Evolutionary conservation across 2,329 filamentous ascomycete species (phyloP).

Genomic region (Diaporthe capsici): DNA sequence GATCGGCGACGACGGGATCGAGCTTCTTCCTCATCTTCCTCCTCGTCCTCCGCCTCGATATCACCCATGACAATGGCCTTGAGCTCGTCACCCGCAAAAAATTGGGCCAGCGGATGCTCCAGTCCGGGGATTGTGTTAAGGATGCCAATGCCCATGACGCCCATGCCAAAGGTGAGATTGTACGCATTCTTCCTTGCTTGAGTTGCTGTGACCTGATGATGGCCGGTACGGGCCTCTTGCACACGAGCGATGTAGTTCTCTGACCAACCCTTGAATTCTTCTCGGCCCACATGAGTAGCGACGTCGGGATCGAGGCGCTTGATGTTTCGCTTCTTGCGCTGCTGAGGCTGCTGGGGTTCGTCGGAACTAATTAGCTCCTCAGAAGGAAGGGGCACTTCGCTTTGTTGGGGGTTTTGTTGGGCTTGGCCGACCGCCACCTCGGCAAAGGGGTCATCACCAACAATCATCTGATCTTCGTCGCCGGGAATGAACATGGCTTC

Average conservation of each 20-base stretch:
- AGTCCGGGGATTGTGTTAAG: constrained; percentile 49
- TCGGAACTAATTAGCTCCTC: constrained; percentile 36
- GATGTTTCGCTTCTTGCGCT: constrained; percentile 45
- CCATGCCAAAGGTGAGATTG: constrained; percentile 56
- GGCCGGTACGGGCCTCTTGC: constrained; percentile 50
- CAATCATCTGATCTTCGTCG: constrained; percentile 53
- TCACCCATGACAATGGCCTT: constrained; percentile 47
- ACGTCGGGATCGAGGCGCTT: constrained; percentile 48
- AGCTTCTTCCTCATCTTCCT: constrained; percentile 43
- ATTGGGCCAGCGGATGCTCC: constrained; percentile 60
- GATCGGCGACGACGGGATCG: constrained; percentile 56
- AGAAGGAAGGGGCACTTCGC: constrained; percentile 22
- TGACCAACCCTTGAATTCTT: constrained; percentile 58
- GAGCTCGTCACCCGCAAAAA: constrained; percentile 62
- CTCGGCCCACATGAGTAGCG: constrained; percentile 53
- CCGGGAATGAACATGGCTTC: constrained; percentile 34
- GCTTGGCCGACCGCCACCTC: constrained; percentile 36
- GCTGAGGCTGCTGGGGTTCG: constrained; percentile 9
- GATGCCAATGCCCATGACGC: constrained; percentile 54
- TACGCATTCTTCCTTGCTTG: constrained; percentile 61
- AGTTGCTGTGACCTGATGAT: constrained; percentile 47
- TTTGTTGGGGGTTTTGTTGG: neutral
- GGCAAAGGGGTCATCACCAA: constrained; percentile 52
- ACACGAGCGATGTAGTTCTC: constrained; percentile 69
- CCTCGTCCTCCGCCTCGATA: constrained; percentile 44